Percentiles rank a stretch among this genome's conserved stretches.
Evolutionary conservation across 768 basidiomycete species (phyloP).

Genomic region (Phlebiopsis gigantea): DNA sequence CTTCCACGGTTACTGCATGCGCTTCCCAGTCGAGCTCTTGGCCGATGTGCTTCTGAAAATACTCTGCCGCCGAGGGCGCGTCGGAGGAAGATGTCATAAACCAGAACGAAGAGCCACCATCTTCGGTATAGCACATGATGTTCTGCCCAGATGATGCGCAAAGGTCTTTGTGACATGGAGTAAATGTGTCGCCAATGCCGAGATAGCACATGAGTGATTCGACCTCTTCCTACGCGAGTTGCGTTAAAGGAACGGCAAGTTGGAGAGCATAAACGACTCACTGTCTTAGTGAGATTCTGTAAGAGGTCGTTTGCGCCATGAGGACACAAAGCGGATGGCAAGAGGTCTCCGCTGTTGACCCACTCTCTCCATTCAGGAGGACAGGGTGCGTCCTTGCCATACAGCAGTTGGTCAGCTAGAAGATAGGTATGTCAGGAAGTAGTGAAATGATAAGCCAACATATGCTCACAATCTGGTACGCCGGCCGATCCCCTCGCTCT

Average conservation of each 20-base stretch:
- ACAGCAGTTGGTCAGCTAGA: slow-evolving; percentile 29
- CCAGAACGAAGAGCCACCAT: slow-evolving; percentile 73
- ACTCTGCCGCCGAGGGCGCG: slow-evolving; percentile 48
- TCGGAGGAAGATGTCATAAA: slow-evolving; percentile 72
- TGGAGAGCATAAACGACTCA: slow-evolving; percentile 22
- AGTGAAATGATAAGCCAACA: background rate
- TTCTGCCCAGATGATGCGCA: slow-evolving; percentile 85
- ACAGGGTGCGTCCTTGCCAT: slow-evolving; percentile 76
- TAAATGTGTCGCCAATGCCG: slow-evolving; percentile 78
- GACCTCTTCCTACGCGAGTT: slow-evolving; percentile 41
- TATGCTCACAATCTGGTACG: slow-evolving; percentile 10
- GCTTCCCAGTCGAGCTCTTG: slow-evolving; percentile 73
- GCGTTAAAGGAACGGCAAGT: too few species aligned
- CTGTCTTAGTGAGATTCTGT: slow-evolving; percentile 46
- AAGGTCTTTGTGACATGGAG: slow-evolving; percentile 80
- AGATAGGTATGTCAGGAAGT: background rate
- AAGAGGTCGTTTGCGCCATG: slow-evolving; percentile 52
- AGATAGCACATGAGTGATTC: slow-evolving; percentile 86
- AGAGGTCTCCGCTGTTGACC: slow-evolving; percentile 39
- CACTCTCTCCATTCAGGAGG: slow-evolving; percentile 62
- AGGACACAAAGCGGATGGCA: slow-evolving; percentile 54
- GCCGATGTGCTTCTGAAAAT: slow-evolving; percentile 49
- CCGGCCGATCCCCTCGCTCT: slow-evolving; percentile 1
- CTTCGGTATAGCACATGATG: slow-evolving; percentile 78
- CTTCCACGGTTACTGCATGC: slow-evolving; percentile 55